Percentiles rank a stretch among this genome's conserved stretches.
Evolutionary conservation across 2,329 filamentous ascomycete species (phyloP).

Genomic region (Herpotrichia juniperi): DNA sequence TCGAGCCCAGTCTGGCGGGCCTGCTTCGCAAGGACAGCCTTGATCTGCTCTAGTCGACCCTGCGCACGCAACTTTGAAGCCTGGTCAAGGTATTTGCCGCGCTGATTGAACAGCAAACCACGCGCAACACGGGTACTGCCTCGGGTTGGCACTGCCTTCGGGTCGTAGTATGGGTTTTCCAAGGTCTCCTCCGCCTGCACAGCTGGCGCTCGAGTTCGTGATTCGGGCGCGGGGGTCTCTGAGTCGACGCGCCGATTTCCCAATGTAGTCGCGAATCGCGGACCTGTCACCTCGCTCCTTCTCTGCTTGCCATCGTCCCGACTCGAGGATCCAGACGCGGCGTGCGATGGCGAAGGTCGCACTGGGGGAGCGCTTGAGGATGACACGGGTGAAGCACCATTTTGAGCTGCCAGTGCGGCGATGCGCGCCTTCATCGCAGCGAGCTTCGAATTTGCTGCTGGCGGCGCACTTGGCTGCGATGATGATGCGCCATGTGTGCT

Average conservation of each 20-base stretch:
- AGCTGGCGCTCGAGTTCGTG: slow-evolving; percentile 40
- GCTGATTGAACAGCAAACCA: slow-evolving; percentile 87
- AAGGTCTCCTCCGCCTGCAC: slow-evolving; percentile 47
- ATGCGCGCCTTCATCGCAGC: slow-evolving; percentile 59
- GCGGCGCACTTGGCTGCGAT: slow-evolving; percentile 15
- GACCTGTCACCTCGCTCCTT: slow-evolving; percentile 51
- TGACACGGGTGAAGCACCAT: slow-evolving; percentile 45
- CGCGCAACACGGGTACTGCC: slow-evolving; percentile 68
- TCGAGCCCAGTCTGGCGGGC: slow-evolving; percentile 92
- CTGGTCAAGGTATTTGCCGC: slow-evolving; percentile 96
- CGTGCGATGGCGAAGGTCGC: slow-evolving; percentile 50
- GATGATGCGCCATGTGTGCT: slow-evolving; percentile 12
- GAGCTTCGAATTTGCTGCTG: slow-evolving; percentile 18
- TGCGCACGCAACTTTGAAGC: slow-evolving; percentile 87
- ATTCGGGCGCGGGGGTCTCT: slow-evolving; percentile 39
- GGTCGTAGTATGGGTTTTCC: slow-evolving; percentile 84
- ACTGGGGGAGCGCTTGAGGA: slow-evolving; percentile 47
- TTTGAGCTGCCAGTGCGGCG: slow-evolving; percentile 75
- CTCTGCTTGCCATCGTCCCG: slow-evolving; percentile 49
- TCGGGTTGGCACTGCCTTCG: slow-evolving; percentile 63
- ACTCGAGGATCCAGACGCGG: slow-evolving; percentile 24
- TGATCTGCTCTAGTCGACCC: slow-evolving; percentile 89
- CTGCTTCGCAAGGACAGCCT: slow-evolving; percentile 86
- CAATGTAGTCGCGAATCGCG: slow-evolving; percentile 61
- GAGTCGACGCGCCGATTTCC: slow-evolving; percentile 60